phyloP scores from a whole-genome alignment of 352 stramenopile genomes.

The Globisporangium cederbergense region DNA sequence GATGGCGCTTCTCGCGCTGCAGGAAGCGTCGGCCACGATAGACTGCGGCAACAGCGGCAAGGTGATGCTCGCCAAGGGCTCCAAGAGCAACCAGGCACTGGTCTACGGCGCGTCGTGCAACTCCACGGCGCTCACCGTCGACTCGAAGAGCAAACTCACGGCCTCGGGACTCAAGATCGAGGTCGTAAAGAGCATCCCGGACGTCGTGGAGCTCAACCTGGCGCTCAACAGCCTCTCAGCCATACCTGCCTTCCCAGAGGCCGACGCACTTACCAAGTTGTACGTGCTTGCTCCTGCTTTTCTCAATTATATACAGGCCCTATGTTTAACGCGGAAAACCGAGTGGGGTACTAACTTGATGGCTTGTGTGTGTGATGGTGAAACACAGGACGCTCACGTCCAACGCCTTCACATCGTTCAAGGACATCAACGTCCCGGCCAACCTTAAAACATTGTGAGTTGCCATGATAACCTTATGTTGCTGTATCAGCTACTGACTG shows the following conservation, averaged over 20 bases:
- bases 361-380: neutral
- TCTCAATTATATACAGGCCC: neutral
- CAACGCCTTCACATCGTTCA: constrained; percentile 44
- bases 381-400: constrained; percentile 41
- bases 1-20: neutral
- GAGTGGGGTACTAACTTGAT: neutral
- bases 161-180: constrained; percentile 43
- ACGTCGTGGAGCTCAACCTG: constrained; percentile 47
- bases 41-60: constrained; percentile 33
- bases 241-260: constrained; percentile 22
- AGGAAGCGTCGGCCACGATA: neutral
- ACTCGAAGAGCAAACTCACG: constrained; percentile 30
- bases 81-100: constrained; percentile 26
- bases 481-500: neutral
- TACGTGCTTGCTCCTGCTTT: constrained; percentile 15
- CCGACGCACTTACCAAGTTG: constrained; percentile 37
- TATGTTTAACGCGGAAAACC: neutral
- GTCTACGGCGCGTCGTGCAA: constrained; percentile 37
- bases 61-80: constrained; percentile 37
- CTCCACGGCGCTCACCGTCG: constrained; percentile 28
- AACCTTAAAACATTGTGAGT: constrained; percentile 40
- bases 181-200: constrained; percentile 40
- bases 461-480: too few species aligned
- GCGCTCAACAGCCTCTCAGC: constrained; percentile 53
- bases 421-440: constrained; percentile 34